These are phyloP conservation scores for Saccharum officinarum DNA, from an alignment of 176 grass and related monocot genomes.

Conservation along the genomic window DNA sequence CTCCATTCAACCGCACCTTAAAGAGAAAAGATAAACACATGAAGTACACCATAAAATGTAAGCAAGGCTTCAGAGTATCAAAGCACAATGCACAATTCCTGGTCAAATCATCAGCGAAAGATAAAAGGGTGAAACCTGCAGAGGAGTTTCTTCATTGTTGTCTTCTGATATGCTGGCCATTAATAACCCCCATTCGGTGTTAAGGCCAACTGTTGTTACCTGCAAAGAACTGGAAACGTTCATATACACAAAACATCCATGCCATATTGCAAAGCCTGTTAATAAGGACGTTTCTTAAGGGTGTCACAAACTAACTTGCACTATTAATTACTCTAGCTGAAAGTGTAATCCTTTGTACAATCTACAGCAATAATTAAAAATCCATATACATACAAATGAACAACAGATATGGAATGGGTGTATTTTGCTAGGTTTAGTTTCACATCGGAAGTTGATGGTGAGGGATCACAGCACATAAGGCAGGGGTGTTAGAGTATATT, in stretches of 20 bases:
- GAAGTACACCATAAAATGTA: slow-evolving; percentile 10
- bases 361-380: neutral
- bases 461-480: neutral
- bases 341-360: neutral
- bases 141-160: slow-evolving; percentile 93
- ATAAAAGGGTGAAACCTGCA: slow-evolving; percentile 63
- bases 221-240: slow-evolving; percentile 35
- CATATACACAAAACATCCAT: slow-evolving; percentile 10
- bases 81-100: slow-evolving; percentile 23
- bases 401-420: neutral
- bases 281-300: neutral
- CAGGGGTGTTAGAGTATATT: neutral
- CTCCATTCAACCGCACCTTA: slow-evolving; percentile 94
- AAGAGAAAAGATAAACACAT: slow-evolving; percentile 38
- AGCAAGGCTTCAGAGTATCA: slow-evolving; percentile 15
- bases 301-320: neutral
- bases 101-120: slow-evolving; percentile 24
- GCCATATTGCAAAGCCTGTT: neutral
- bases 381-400: neutral
- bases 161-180: slow-evolving; percentile 99
- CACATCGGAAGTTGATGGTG: neutral
- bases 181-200: slow-evolving; percentile 97
- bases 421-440: neutral
- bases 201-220: slow-evolving; percentile 96
- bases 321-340: neutral